Base-by-base conservation (phyloP, 495 filamentous ascomycete species). In the Daldinia concentrica region DNA sequence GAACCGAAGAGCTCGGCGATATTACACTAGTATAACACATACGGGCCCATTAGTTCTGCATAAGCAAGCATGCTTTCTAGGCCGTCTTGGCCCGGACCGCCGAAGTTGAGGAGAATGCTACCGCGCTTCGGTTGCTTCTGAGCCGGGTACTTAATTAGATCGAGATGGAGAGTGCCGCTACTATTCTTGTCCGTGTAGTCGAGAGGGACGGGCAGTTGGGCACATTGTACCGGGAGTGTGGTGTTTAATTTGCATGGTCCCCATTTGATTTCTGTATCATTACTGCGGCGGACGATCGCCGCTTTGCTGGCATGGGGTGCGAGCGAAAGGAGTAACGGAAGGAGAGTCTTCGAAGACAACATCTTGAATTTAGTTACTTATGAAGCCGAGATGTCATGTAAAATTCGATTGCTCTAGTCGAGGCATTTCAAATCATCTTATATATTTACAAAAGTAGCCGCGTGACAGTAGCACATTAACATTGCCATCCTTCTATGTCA, bases 21-120 rank as follows among this genome's bases (percentile, higher is more conserved):
- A 24, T 12, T 30, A 54, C n/a, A 30, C 50, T 29, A n/a, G 26
- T n/a, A n/a, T 30, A 19, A 1, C 26, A 71, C 68, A 37, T 62
- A 71, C 63, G 69, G 64, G 19, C 43, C 64, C 69, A 59, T 75
- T 51, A 37, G 55, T 54, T 22, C 48, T 41, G 27, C 67, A 60
- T 8, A 72, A 29, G 3, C 36, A 26, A 68, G 43, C 69, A 72
- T 67, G 55, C 64, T 72, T 6, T 45, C 60, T 2, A 72, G 48
- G 1, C 70, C 70, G 50, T 64, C 61, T 32, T 73, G 65, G 15
- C 82, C 83, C 1, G 82, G 82, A 0, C 83, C 82, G 26, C 83
- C 82, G 68, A 83, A 83, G 76, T 85, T 86, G 58, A 85, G 67
- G 30, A 82, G 67, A 32, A 86, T 82, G 58, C 76, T 83, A 27